Evolutionary conservation across 1,284 basidiomycete species (phyloP).

Genomic region (Tetrapyrgos nigripes): DNA sequence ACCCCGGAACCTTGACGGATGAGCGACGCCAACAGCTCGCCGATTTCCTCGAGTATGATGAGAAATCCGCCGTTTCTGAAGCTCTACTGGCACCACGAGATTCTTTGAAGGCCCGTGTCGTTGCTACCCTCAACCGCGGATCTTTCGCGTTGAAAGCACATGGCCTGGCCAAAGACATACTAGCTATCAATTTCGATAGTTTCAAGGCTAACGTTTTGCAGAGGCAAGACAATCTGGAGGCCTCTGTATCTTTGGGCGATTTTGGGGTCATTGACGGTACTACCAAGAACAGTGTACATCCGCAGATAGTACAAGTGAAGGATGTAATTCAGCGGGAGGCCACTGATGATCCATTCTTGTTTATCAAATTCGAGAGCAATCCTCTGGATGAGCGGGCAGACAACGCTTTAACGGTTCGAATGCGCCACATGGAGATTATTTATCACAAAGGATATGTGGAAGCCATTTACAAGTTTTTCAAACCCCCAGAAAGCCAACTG

Average conservation of each 20-base stretch:
- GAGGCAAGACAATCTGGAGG: conserved; percentile 84
- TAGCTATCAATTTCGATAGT: conserved; percentile 89
- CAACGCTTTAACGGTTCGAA: conserved; percentile 87
- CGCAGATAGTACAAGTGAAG: conserved; percentile 95
- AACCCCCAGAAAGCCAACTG: conserved; percentile 93
- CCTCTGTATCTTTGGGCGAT: conserved; percentile 85
- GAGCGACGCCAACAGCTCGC: conserved; percentile 95
- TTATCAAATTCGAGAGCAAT: conserved; percentile 91
- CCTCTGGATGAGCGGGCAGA: conserved; percentile 95
- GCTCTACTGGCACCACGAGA: conserved; percentile 80
- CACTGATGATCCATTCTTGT: conserved; percentile 86
- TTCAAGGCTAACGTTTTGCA: conserved; percentile 90
- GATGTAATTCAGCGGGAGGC: conserved; percentile 23
- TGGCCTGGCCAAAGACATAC: conserved; percentile 71
- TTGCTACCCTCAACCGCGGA: conserved; percentile 85
- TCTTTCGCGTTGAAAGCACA: conserved; percentile 86
- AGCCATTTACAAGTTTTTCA: conserved; percentile 92
- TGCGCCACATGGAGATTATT: conserved; percentile 98
- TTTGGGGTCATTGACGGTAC: conserved; percentile 95
- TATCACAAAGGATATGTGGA: conserved; percentile 97
- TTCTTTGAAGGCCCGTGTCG: conserved; percentile 81
- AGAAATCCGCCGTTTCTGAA: conserved; percentile 76
- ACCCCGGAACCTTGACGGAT: conserved; percentile 80
- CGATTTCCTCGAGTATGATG: conserved; percentile 94
- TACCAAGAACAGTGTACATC: conserved; percentile 82